Percentiles rank a stretch among this genome's conserved stretches.
These are phyloP conservation scores for Colletotrichum lentis DNA, from an alignment of 2,329 filamentous ascomycete species.

Conservation along the genomic window DNA sequence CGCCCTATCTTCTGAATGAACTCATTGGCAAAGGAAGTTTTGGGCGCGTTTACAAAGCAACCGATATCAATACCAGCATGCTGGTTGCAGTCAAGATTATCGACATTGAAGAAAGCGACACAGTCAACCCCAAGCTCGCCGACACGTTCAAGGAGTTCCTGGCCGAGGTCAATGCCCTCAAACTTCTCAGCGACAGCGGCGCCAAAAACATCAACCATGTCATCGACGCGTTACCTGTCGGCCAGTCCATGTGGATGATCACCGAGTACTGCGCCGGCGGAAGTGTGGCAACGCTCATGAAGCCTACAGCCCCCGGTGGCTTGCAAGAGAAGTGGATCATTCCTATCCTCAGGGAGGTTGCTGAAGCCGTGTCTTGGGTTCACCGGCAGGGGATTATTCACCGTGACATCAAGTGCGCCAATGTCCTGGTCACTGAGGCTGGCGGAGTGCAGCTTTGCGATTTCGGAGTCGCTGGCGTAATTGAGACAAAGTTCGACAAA, in stretches of 20 bases:
- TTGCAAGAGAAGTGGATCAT: slow-evolving; percentile 77
- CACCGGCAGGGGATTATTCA: slow-evolving; percentile 75
- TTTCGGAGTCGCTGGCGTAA: slow-evolving; percentile 82
- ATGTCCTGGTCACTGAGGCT: slow-evolving; percentile 80
- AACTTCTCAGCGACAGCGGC: slow-evolving; percentile 75
- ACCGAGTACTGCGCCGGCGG: slow-evolving; percentile 87
- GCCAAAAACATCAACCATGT: slow-evolving; percentile 84
- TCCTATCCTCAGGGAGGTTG: slow-evolving; percentile 71
- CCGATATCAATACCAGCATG: slow-evolving; percentile 54
- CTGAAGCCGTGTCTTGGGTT: slow-evolving; percentile 72
- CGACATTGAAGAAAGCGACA: slow-evolving; percentile 81
- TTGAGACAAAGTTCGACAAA: slow-evolving; percentile 79
- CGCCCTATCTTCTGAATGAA: slow-evolving; percentile 73
- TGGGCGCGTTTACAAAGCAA: slow-evolving; percentile 76
- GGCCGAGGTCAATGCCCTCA: slow-evolving; percentile 74
- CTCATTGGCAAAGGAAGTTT: slow-evolving; percentile 80
- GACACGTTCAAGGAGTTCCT: slow-evolving; percentile 75
- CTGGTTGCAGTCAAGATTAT: slow-evolving; percentile 84
- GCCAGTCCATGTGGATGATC: slow-evolving; percentile 85
- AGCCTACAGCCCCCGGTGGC: slow-evolving; percentile 70
- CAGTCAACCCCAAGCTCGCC: slow-evolving; percentile 68
- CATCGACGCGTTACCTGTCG: slow-evolving; percentile 79
- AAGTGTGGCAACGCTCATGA: slow-evolving; percentile 78
- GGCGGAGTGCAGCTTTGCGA: slow-evolving; percentile 83
- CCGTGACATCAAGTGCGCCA: slow-evolving; percentile 78